phyloP scores from a whole-genome alignment of 805 yeast genomes.

The Starmerella etchellsii region DNA sequence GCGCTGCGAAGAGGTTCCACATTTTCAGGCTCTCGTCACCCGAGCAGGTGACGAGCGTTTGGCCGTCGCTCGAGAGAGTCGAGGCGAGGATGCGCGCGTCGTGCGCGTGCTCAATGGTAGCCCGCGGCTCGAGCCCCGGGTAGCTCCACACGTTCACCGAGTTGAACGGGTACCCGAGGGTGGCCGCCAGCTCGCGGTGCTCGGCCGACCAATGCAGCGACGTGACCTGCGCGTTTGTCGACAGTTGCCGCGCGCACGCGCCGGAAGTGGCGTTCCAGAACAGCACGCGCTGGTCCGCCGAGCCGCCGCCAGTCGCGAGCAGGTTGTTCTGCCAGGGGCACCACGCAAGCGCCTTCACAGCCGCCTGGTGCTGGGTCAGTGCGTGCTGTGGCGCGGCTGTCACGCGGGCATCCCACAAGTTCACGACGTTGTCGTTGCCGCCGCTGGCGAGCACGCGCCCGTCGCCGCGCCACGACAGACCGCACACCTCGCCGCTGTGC shows the following conservation, averaged over 20 bases:
- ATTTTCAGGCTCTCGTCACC: constrained; percentile 94
- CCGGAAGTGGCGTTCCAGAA: constrained; percentile 95
- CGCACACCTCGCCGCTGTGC: constrained; percentile 87
- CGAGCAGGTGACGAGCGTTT: constrained; percentile 85
- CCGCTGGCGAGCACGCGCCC: constrained; percentile 83
- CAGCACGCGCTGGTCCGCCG: constrained; percentile 74
- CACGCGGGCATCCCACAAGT: constrained; percentile 81
- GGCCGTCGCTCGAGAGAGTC: constrained; percentile 77
- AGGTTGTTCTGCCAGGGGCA: constrained; percentile 73
- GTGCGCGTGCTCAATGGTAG: constrained; percentile 74
- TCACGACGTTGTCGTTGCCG: constrained; percentile 86
- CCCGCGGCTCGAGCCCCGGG: constrained; percentile 75
- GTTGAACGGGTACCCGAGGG: constrained; percentile 88
- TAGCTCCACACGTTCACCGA: constrained; percentile 72
- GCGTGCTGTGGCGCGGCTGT: constrained; percentile 51
- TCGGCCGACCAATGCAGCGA: constrained; percentile 73
- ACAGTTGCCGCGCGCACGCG: constrained; percentile 68
- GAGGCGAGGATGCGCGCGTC: constrained; percentile 77
- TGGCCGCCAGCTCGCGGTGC: constrained; percentile 65
- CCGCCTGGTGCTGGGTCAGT: constrained; percentile 76
- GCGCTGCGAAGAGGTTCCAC: constrained; percentile 70
- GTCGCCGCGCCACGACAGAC: constrained; percentile 69
- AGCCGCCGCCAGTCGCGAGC: constrained; percentile 96
- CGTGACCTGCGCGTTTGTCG: constrained; percentile 90
- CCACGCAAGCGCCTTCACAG: constrained; percentile 92